phyloP scores from a whole-genome alignment of 129 eudicot genomes.

The Pittosporum tobira region DNA sequence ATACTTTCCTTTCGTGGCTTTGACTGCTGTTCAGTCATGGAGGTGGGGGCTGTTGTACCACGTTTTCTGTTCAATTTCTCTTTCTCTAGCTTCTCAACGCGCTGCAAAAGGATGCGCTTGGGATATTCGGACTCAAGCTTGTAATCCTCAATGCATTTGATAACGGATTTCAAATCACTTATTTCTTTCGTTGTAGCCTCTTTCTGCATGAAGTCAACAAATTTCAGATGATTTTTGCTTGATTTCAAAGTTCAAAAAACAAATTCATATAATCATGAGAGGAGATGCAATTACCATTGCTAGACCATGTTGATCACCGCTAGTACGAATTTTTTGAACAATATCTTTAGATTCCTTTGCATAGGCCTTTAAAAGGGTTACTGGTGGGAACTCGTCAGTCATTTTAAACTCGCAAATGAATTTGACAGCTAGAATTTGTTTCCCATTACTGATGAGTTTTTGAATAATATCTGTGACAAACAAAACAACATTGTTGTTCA shows the following conservation, averaged over 20 bases:
- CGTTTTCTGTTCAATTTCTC: conserved; percentile 24
- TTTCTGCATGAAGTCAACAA: conserved; percentile 13
- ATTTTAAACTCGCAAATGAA: conserved; percentile 27
- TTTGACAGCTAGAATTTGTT: conserved; percentile 32
- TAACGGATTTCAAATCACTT: conserved; percentile 23
- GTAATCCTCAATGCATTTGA: conserved; percentile 27
- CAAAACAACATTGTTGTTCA: not conserved
- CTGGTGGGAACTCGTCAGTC: conserved; percentile 36
- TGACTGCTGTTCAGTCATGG: conserved; percentile 13
- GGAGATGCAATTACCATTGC: conserved; percentile 18
- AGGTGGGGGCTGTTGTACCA: conserved; percentile 14
- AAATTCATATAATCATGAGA: not conserved
- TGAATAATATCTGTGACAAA: conserved; percentile 26
- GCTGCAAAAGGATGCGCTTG: conserved; percentile 16
- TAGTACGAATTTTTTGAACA: conserved; percentile 17
- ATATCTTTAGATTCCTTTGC: conserved; percentile 19
- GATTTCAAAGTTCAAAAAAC: not conserved
- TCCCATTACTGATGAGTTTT: conserved; percentile 31
- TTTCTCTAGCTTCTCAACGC: conserved; percentile 28
- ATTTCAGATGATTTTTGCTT: not conserved
- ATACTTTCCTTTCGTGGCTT: conserved; percentile 16
- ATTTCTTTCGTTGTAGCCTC: conserved; percentile 26
- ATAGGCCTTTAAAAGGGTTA: conserved; percentile 24
- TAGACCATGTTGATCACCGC: conserved; percentile 20
- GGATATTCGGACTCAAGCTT: conserved; percentile 28